Percentiles rank a stretch among this genome's conserved stretches.
phyloP scores from a whole-genome alignment of 306 rosid species.

The Gynostemma pentaphyllum region DNA sequence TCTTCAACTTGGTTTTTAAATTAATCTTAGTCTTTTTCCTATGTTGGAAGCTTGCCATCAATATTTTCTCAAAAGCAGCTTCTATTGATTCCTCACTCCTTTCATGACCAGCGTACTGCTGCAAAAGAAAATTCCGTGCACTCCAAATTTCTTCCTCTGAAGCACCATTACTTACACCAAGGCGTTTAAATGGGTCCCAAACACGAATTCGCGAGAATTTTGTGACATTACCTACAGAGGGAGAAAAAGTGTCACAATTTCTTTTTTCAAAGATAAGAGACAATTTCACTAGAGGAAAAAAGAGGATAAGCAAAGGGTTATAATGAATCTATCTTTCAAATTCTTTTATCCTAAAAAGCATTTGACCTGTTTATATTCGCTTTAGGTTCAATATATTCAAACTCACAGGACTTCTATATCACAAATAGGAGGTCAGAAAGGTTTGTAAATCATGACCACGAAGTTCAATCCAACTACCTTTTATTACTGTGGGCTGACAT shows the following conservation, averaged over 20 bases:
- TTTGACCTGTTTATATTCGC: no score
- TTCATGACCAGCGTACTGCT: slow-evolving; percentile 92
- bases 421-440: no score
- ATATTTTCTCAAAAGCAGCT: slow-evolving; percentile 82
- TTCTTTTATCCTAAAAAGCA: no score
- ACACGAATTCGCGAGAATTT: slow-evolving; percentile 60
- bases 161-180: slow-evolving; percentile 72
- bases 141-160: slow-evolving; percentile 97
- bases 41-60: slow-evolving; percentile 74
- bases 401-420: no score
- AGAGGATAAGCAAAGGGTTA: no score
- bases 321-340: no score
- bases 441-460: no score
- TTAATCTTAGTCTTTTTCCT: slow-evolving; percentile 95
- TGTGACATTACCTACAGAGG: slow-evolving; percentile 50
- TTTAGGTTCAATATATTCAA: no score
- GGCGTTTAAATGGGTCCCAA: slow-evolving; percentile 88
- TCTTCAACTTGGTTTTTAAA: slow-evolving; percentile 82
- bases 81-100: slow-evolving; percentile 90
- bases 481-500: no score
- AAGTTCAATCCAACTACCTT: no score
- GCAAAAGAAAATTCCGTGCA: slow-evolving; percentile 76
- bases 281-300: no score
- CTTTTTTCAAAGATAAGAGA: not conserved
- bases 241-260: not conserved